These are phyloP conservation scores for Nakazawaea wyomingensis DNA, from an alignment of 805 yeast genomes.

Conservation along the genomic window DNA sequence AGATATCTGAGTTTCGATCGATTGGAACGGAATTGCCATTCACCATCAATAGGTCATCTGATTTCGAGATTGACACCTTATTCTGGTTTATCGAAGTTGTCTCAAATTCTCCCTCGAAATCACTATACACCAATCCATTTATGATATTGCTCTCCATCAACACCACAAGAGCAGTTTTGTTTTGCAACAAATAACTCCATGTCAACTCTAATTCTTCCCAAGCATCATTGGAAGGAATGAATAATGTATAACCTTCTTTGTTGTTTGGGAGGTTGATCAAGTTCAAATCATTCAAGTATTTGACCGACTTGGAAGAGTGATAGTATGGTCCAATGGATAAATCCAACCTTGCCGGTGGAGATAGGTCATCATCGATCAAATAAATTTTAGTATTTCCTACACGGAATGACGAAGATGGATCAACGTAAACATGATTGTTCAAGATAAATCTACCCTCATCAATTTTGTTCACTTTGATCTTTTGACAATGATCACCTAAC, in stretches of 20 bases:
- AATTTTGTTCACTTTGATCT: constrained; percentile 39
- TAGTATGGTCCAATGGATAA: constrained; percentile 59
- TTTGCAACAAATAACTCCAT: constrained; percentile 48
- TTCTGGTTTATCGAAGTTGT: constrained; percentile 28
- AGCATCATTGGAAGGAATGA: constrained; percentile 71
- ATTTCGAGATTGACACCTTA: constrained; percentile 16
- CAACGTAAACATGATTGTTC: constrained; percentile 52
- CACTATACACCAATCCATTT: constrained; percentile 63
- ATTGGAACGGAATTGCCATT: constrained; percentile 30
- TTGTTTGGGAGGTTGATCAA: constrained; percentile 48
- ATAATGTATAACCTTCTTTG: constrained; percentile 61
- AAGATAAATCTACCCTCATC: constrained; percentile 30
- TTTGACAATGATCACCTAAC: constrained; percentile 63
- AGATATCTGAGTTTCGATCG: constrained; percentile 51
- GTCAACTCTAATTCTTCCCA: constrained; percentile 65
- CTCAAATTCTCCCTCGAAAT: constrained; percentile 32
- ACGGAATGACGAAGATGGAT: constrained; percentile 27
- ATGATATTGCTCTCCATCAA: constrained; percentile 57
- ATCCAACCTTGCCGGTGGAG: constrained; percentile 60
- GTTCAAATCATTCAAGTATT: constrained; percentile 46
- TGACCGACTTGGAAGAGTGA: constrained; percentile 61
- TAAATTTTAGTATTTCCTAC: constrained; percentile 69
- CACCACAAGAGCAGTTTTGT: constrained; percentile 44
- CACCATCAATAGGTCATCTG: constrained; percentile 21
- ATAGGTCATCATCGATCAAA: constrained; percentile 52